Evolutionary conservation across 2,329 filamentous ascomycete genomes (phyloP), one percentile per base, ranked within the genome.

Genomic region (Diaporthe citrichinensis): DNA sequence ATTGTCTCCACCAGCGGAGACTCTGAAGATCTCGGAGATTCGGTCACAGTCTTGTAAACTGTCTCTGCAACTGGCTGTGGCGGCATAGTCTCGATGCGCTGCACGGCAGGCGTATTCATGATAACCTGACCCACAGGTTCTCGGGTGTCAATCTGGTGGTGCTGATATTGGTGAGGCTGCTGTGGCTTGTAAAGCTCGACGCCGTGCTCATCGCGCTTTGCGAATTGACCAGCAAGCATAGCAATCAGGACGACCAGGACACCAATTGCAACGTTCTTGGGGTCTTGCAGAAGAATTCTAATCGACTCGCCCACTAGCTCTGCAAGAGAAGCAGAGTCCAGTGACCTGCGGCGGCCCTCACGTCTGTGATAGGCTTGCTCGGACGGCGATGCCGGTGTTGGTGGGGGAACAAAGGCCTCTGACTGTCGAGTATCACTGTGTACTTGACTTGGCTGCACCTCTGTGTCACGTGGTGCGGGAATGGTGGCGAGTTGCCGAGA

Each of bases 211-310:
- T 81, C 17, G 88, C 67, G 67, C 28, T 51, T 69, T 4, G 51
- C 69, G 3, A 57, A 75, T 17, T 72, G 68, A 23, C 75, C 71
- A 1, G 89, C 88, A 14, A 92, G 83, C 39, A 90, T 73, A 20
- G 91, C 78, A 2, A 91, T 86, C n/a, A 92, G 80, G 2, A 89
- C 75, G 73, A 88, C 87, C 69, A 93, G 83, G 0, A 90, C 79
- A 7, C 86, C 84, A 36, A 93, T 92, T n/a, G 87, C 83, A 14
- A 92, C 80, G 74, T 92, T 93, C 83, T 89, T 92, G 74, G 86
- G 86, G 78, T 93, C 91, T 62, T 88, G 86, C 78, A 92, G 79
- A 25, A 90, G 81, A 10, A 92, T 88, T 44, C 87, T 86, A 69
- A 85, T 83, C 0, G 90, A 89, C 77, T 90, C 88, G 12, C 90